A percentile compares a stretch with the other conserved stretches of the same genome.
These are phyloP conservation scores for Cadophora malorum DNA, from an alignment of 2,329 filamentous ascomycete species.

Conservation along the genomic window DNA sequence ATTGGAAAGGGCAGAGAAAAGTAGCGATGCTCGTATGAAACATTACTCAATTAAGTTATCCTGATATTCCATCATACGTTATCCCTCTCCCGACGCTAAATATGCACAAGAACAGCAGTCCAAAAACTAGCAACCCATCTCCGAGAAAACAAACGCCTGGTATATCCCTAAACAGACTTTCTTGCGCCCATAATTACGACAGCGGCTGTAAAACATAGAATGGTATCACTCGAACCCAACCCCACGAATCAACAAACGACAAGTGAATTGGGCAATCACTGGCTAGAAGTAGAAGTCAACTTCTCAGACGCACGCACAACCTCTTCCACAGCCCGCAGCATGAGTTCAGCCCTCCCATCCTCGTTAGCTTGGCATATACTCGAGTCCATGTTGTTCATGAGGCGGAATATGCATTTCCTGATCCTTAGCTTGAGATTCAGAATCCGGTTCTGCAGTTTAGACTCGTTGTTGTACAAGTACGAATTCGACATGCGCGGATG, in stretches of 20 bases:
- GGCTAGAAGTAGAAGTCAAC: neutral
- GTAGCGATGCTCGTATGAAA: neutral
- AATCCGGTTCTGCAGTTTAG: neutral
- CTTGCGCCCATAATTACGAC: neutral
- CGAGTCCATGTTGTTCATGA: slow-evolving; percentile 23
- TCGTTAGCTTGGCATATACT: neutral
- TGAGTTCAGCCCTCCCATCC: neutral
- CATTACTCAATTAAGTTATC: neutral
- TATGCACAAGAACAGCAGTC: neutral
- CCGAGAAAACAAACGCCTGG: slow-evolving; percentile 8
- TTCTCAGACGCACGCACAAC: slow-evolving; percentile 1
- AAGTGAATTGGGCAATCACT: too few relatives aligned
- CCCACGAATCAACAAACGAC: too few relatives aligned
- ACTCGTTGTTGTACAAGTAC: neutral
- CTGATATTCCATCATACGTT: neutral
- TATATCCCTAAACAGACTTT: slow-evolving; percentile 16
- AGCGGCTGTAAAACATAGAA: neutral
- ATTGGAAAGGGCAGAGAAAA: neutral
- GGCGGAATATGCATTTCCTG: slow-evolving; percentile 16
- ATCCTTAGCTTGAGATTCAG: slow-evolving; percentile 2
- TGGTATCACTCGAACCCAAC: neutral
- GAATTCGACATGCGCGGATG: slow-evolving; percentile 5
- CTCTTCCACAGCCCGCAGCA: slow-evolving; percentile 3
- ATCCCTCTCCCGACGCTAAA: neutral
- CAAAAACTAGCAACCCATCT: too few relatives aligned